Base-by-base conservation (phyloP, 1,139 yeast species). In the Lodderomyces metapsilosis region DNA sequence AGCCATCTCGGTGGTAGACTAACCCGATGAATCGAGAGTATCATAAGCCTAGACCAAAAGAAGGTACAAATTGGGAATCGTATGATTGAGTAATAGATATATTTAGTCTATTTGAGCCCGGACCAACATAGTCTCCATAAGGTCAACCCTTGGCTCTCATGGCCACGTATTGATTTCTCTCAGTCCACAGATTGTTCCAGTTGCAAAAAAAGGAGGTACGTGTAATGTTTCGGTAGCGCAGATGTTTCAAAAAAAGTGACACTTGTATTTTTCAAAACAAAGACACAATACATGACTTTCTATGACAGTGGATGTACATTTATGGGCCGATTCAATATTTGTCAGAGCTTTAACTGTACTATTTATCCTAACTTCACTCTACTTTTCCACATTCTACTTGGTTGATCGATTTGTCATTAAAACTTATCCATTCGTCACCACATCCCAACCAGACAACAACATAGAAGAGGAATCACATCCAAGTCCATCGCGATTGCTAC, bases 341-440 rank as follows among this genome's bases (percentile, higher is more conserved):
- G 8, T 33, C 17, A 24, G 36, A 33, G 20, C 27, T 4, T 6
- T 22, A 16, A 21, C 17, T 20, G 17, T 32, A 33, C 18, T 37
- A 27, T 6, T 36, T 5, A 13, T 36, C n/a, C 11, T 36, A 17
- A 21, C 39, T 12, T 12, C 23, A 12, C 18, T 31, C 10, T 17
- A 25, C 37, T 18, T 30, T 9, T 2, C 22, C 4, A 21, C 21
- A 12, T 23, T 28, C n/a, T 12, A 9, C 13, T 25, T 40, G 17
- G 36, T 38, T 11, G 33, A 37, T 23, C 16, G 30, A 7, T 17
- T 18, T n/a, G 34, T 43, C 18, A 33, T 43, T 32, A 32, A 41
- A n/a, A 31, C 24, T 4, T 43, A 43, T 35, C 46, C 44, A 43
- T 43, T 37, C 24, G 34, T 43, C 22, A 36, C 25, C 32, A 41